Evolutionary conservation across 805 yeast species (phyloP).

Genomic region (Metschnikowia picachoensis): DNA sequence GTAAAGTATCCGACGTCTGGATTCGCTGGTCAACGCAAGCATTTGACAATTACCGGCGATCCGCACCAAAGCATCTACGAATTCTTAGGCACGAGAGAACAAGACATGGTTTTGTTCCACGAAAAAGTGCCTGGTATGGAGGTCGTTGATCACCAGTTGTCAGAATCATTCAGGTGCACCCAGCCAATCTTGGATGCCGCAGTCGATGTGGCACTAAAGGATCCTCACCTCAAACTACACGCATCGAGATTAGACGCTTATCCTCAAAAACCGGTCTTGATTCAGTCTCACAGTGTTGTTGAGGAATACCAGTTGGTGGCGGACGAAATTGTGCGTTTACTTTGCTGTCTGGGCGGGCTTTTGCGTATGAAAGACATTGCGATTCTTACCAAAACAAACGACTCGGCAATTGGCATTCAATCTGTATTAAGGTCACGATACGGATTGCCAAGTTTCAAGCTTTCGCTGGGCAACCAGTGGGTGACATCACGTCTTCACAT

Average conservation of each 20-base stretch:
- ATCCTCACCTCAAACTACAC: not conserved
- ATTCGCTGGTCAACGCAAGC: conserved; percentile 30
- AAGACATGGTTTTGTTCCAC: conserved; percentile 27
- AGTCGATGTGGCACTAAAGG: conserved; percentile 17
- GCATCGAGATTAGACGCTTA: conserved; percentile 2
- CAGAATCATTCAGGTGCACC: conserved; percentile 58
- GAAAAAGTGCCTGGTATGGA: conserved; percentile 19
- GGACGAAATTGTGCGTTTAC: conserved; percentile 16
- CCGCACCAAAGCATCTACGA: conserved; percentile 66
- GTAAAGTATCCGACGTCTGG: conserved; percentile 33
- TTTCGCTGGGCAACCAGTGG: conserved; percentile 17
- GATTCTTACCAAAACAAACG: conserved; percentile 15
- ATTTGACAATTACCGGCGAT: conserved; percentile 68
- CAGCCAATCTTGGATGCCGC: conserved; percentile 53
- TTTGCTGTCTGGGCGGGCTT: conserved; percentile 19
- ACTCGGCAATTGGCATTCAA: conserved; percentile 13
- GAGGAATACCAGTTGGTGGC: conserved; percentile 11
- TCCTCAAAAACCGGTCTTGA: conserved; percentile 9
- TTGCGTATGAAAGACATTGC: conserved; percentile 16
- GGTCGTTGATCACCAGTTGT: conserved; percentile 32
- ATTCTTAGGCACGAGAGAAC: conserved; percentile 53
- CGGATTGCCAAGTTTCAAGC: conserved; percentile 13
- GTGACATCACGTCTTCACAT: conserved; percentile 11
- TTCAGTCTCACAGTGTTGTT: conserved; percentile 1
- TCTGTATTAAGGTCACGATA: conserved; percentile 8